A percentile compares a stretch with the other conserved stretches of the same genome.
These are phyloP conservation scores for Flaveria ramosissima DNA, from an alignment of 129 eudicot species.

Conservation along the genomic window DNA sequence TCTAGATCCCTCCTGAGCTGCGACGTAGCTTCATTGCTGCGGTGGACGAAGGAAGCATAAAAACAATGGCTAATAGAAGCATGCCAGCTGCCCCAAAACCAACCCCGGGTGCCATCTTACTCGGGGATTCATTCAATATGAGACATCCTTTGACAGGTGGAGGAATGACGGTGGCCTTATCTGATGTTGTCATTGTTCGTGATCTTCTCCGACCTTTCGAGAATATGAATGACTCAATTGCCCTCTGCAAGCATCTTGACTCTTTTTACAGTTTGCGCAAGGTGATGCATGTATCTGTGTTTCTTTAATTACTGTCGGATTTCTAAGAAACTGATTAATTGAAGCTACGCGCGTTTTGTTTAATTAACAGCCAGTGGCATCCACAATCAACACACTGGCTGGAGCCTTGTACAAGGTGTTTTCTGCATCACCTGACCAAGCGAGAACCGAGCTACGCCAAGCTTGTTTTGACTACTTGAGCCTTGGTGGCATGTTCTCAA, in stretches of 20 bases:
- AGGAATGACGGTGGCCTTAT: constrained; percentile 84
- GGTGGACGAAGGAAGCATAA: constrained; percentile 50
- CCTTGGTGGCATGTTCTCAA: constrained; percentile 52
- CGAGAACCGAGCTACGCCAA: constrained; percentile 54
- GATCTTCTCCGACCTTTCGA: constrained; percentile 58
- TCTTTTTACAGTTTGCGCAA: constrained; percentile 69
- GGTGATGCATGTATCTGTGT: constrained; percentile 34
- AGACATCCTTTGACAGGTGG: constrained; percentile 82
- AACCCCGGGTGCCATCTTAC: constrained; percentile 60
- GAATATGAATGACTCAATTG: constrained; percentile 45
- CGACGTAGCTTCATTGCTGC: constrained; percentile 41
- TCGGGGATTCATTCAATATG: constrained; percentile 81
- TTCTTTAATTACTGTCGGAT: background rate
- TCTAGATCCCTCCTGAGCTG: constrained; percentile 51
- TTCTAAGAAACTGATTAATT: background rate
- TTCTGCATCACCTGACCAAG: constrained; percentile 53
- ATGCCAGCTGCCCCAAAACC: constrained; percentile 66
- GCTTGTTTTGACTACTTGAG: constrained; percentile 67
- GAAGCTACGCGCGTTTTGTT: background rate
- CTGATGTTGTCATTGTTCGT: constrained; percentile 61
- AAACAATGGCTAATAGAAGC: constrained; percentile 64
- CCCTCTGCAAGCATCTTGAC: constrained; percentile 58
- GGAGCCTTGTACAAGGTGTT: constrained; percentile 60
- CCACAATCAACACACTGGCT: constrained; percentile 60
- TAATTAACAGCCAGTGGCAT: constrained; percentile 56